Conservation (phyloP, 2,329 filamentous ascomycete genomes). For the Clonostachys sp. region DNA sequence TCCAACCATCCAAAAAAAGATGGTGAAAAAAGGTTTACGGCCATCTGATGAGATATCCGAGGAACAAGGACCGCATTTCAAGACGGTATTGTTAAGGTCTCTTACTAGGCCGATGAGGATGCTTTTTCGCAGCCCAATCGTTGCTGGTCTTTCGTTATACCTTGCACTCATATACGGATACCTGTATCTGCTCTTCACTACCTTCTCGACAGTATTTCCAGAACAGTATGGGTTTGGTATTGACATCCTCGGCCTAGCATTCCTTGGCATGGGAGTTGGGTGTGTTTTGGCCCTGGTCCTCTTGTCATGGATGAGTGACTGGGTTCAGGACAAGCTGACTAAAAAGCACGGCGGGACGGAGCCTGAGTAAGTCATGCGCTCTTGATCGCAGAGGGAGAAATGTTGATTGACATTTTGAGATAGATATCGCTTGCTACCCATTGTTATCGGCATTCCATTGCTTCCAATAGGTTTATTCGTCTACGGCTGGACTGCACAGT, state of each 20-base stretch:
- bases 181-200: constrained; percentile 50
- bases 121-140: constrained; percentile 59
- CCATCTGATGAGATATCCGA: constrained; percentile 8
- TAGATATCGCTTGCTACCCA: neutral
- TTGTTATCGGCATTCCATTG: constrained; percentile 6
- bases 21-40: neutral
- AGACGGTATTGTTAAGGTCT: constrained; percentile 56
- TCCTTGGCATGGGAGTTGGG: constrained; percentile 17
- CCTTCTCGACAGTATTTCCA: constrained; percentile 52
- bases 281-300: constrained; percentile 14
- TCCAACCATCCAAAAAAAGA: neutral
- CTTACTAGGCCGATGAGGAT: constrained; percentile 48
- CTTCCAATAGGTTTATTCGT: constrained; percentile 43
- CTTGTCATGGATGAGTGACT: constrained; percentile 13
- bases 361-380: constrained; percentile 6
- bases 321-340: constrained; percentile 12
- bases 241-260: constrained; percentile 33
- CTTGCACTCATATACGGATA: constrained; percentile 60
- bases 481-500: constrained; percentile 19
- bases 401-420: no score
- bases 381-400: no score
- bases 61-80: constrained; percentile 22
- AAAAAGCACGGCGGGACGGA: constrained; percentile 14
- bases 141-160: constrained; percentile 59
- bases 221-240: constrained; percentile 56